Conservation (phyloP, 2,329 filamentous ascomycete species). For the Parascedosporium putredinis region DNA sequence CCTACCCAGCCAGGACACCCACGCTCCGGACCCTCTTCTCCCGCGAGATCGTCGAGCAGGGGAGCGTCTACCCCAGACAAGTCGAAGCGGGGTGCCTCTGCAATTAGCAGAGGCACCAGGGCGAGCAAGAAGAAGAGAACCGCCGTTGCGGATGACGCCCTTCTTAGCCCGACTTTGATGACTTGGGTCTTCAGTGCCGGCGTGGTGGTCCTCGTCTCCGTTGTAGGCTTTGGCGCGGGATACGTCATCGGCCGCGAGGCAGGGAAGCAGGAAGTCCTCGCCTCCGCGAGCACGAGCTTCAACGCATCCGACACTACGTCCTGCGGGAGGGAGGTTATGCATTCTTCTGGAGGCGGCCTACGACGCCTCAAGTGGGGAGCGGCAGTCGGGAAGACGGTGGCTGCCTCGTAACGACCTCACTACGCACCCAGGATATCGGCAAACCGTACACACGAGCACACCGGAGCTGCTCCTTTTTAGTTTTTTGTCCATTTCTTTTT, state of each 20-base stretch:
- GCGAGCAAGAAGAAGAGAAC: constrained; percentile 46
- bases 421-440: no score
- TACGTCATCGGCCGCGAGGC: constrained; percentile 59
- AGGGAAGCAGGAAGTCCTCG: constrained; percentile 48
- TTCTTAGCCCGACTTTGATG: constrained; percentile 49
- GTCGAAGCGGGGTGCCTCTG: constrained; percentile 35
- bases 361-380: constrained; percentile 43
- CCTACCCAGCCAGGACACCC: constrained; percentile 16
- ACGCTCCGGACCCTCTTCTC: constrained; percentile 18
- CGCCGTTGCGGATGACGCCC: constrained; percentile 26
- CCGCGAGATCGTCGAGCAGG: constrained; percentile 19
- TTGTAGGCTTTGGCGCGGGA: constrained; percentile 59
- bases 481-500: no score
- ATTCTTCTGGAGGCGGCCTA: constrained; percentile 40
- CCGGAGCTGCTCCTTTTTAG: no score
- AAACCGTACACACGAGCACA: no score
- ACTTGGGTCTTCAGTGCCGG: constrained; percentile 58
- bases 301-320: constrained; percentile 35
- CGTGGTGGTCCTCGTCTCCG: constrained; percentile 56
- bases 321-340: constrained; percentile 43
- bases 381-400: constrained; percentile 38
- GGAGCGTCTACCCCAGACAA: constrained; percentile 15
- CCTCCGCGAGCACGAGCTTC: constrained; percentile 29
- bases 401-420: constrained; percentile 12
- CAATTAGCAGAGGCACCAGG: constrained; percentile 13